Evolutionary conservation across 495 filamentous ascomycete species (phyloP).

Genomic region (Tuber aestivum): DNA sequence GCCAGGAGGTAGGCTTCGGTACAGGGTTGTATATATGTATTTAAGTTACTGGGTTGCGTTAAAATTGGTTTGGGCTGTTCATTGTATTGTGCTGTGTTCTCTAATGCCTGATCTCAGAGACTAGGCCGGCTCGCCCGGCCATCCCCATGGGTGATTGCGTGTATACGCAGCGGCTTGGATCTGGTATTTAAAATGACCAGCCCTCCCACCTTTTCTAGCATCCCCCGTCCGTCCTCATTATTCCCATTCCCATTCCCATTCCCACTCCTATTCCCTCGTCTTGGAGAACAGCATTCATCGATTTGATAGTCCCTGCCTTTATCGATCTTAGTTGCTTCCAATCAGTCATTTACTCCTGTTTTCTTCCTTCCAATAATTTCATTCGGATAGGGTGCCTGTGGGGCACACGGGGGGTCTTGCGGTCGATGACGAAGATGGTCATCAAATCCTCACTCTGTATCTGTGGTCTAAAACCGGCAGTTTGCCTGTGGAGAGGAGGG

Average conservation of each 20-base stretch:
- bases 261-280: not conserved
- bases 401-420: not conserved
- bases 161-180: not conserved
- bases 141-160: not conserved
- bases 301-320: not conserved
- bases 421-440: not conserved
- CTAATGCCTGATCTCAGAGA: not conserved
- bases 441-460: not conserved
- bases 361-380: not conserved
- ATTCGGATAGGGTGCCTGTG: not conserved
- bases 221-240: not conserved
- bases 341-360: not conserved
- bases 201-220: not conserved
- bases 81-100: too few species aligned
- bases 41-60: not conserved
- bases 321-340: not conserved
- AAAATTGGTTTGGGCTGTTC: not conserved
- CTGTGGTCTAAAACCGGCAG: too few species aligned
- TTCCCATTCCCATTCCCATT: not conserved
- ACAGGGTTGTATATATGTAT: conserved; percentile 5
- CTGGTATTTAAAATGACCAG: not conserved
- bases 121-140: not conserved
- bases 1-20: not conserved
- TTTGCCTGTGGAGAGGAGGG: not conserved
- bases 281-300: not conserved